Percentiles rank a stretch among this genome's conserved stretches.
Conservation (phyloP, 495 filamentous ascomycete genomes). For the Penicillium cinerascens region DNA sequence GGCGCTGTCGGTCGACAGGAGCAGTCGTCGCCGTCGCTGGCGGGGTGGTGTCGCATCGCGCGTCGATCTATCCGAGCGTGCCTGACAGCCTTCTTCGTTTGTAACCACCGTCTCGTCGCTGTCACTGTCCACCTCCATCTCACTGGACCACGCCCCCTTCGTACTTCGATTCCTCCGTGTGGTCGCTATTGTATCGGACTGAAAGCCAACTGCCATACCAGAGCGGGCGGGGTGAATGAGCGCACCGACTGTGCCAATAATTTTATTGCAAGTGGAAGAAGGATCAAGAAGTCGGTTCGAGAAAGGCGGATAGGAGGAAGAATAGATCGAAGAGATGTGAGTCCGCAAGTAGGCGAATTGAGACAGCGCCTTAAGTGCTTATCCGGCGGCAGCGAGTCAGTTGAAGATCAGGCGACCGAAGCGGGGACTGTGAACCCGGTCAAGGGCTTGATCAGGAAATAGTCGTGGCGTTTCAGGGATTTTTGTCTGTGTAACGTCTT, state of each 20-base stretch:
- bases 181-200: slow-evolving; percentile 1
- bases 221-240: neutral
- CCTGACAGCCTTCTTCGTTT: slow-evolving; percentile 14
- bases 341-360: neutral
- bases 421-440: slow-evolving; percentile 6
- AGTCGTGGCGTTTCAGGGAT: neutral
- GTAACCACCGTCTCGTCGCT: slow-evolving; percentile 16
- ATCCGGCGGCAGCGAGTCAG: slow-evolving; percentile 8
- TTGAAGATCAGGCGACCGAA: slow-evolving; percentile 20
- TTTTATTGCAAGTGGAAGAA: neutral
- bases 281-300: neutral
- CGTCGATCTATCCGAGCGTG: slow-evolving; percentile 4
- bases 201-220: slow-evolving; percentile 31
- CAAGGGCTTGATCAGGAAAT: neutral
- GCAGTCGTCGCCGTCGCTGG: slow-evolving; percentile 36
- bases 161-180: slow-evolving; percentile 4
- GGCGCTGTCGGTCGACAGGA: slow-evolving; percentile 44
- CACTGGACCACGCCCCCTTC: slow-evolving; percentile 15
- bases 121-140: slow-evolving; percentile 35
- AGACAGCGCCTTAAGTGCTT: slow-evolving; percentile 4
- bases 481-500: neutral
- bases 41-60: slow-evolving; percentile 6
- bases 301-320: neutral
- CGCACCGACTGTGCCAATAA: slow-evolving; percentile 1
- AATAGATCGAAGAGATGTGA: neutral